These are phyloP conservation scores for Penicillium ochrochloron DNA, from an alignment of 495 filamentous ascomycete species.

Conservation along the genomic window DNA sequence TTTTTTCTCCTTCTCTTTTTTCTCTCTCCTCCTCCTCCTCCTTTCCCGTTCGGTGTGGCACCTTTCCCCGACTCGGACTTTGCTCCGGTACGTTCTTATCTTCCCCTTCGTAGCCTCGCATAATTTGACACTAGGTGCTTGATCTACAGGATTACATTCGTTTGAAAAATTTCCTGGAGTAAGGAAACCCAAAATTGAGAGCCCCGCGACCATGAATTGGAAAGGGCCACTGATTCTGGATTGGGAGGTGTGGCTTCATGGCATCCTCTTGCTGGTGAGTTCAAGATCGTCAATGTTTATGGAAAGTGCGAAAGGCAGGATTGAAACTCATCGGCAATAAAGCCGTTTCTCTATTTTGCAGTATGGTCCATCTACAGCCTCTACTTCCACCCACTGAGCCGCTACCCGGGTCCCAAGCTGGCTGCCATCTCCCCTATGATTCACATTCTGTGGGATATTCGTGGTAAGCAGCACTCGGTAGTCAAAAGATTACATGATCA, in stretches of 20 bases:
- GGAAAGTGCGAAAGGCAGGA: background rate
- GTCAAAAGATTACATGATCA: slow-evolving; percentile 33
- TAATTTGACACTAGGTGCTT: background rate
- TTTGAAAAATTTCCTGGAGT: background rate
- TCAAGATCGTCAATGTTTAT: background rate
- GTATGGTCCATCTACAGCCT: slow-evolving; percentile 3
- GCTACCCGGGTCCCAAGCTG: slow-evolving; percentile 51
- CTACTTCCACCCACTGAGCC: slow-evolving; percentile 50
- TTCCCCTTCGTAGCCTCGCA: background rate
- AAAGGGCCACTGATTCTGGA: background rate
- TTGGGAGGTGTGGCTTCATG: background rate
- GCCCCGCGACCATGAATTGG: background rate
- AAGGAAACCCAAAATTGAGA: background rate
- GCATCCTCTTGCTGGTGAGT: slow-evolving; percentile 3
- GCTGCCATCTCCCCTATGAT: slow-evolving; percentile 14
- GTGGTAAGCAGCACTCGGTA: slow-evolving; percentile 23
- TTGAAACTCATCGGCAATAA: background rate
- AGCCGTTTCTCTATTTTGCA: background rate
- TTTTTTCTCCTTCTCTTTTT: background rate
- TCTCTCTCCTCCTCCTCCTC: background rate
- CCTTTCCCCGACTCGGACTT: background rate
- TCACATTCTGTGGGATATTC: slow-evolving; percentile 18
- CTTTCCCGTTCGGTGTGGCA: background rate
- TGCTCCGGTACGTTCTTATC: background rate
- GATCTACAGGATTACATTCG: background rate